phyloP scores from a whole-genome alignment of 148 eudicot species.

The Gaultheria prostrata region DNA sequence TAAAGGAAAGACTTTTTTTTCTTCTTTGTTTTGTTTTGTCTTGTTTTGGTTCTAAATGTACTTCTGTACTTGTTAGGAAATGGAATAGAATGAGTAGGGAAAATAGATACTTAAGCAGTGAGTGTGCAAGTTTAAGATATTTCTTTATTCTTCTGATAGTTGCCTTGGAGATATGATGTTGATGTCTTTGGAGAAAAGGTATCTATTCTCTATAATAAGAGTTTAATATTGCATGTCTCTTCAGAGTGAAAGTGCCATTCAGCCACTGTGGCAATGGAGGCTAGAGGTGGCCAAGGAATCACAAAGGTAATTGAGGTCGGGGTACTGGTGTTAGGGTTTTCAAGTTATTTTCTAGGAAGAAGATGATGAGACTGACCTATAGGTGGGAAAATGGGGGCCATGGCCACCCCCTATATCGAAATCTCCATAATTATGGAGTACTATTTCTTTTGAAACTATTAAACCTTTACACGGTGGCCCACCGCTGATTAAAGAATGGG shows the following conservation, averaged over 20 bases:
- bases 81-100: neutral
- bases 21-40: too few species aligned
- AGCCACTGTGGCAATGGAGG: neutral
- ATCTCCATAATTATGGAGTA: too few species aligned
- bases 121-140: neutral
- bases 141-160: neutral
- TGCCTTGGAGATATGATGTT: neutral
- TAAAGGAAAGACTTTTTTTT: neutral
- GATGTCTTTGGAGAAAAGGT: neutral
- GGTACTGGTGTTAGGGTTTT: neutral
- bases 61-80: too few species aligned
- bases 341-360: neutral
- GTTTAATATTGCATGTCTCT: neutral
- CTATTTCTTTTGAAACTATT: too few species aligned
- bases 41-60: neutral
- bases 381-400: too few species aligned
- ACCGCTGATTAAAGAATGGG: too few species aligned
- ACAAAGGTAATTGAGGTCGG: neutral
- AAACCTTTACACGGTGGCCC: too few species aligned
- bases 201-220: neutral
- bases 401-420: too few species aligned
- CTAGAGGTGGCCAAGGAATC: neutral
- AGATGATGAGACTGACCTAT: neutral
- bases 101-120: neutral
- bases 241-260: neutral